Percentiles rank a stretch among this genome's conserved stretches.
phyloP scores from a whole-genome alignment of 345 rosid genomes.

The Moringa oleifera region DNA sequence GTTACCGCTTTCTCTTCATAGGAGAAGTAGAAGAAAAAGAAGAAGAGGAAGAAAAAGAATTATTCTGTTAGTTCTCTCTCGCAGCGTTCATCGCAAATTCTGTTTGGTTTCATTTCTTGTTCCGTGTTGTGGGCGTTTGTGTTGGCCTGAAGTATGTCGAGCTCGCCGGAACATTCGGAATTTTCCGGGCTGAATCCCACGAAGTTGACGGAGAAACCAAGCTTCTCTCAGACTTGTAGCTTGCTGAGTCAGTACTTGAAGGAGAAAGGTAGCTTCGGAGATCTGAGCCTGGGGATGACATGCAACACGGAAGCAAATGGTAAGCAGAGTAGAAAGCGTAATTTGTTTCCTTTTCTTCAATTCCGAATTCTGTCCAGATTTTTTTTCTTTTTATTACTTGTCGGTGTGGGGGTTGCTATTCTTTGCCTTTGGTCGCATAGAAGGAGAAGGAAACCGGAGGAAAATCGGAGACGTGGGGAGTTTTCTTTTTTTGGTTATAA shows the following conservation, averaged over 20 bases:
- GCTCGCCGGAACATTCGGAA: conserved; percentile 44
- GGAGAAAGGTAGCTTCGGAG: conserved; percentile 67
- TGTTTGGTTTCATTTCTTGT: conserved; percentile 2
- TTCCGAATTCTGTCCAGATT: not conserved
- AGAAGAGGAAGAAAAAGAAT: conserved; percentile 12
- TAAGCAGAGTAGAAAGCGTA: no score
- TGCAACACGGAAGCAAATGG: conserved; percentile 43
- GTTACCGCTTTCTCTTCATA: no score
- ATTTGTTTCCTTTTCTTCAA: conserved; percentile 1
- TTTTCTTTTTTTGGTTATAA: not conserved
- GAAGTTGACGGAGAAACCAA: conserved; percentile 34
- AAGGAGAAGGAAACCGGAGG: not conserved
- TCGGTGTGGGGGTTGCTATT: not conserved
- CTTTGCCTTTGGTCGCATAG: conserved; percentile 5
- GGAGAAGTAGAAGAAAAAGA: not conserved
- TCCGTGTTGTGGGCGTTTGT: not conserved
- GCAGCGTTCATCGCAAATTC: conserved; percentile 4
- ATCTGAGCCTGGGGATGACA: conserved; percentile 60
- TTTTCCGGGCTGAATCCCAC: conserved; percentile 18
- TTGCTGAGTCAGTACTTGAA: conserved; percentile 72
- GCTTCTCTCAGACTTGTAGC: conserved; percentile 64
- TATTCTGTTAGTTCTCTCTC: not conserved
- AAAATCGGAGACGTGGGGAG: not conserved
- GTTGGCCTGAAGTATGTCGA: conserved; percentile 35
- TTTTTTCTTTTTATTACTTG: not conserved